Evolutionary conservation across 208 protist species (phyloP).

Genomic region (Trichomonas vaginalis): DNA sequence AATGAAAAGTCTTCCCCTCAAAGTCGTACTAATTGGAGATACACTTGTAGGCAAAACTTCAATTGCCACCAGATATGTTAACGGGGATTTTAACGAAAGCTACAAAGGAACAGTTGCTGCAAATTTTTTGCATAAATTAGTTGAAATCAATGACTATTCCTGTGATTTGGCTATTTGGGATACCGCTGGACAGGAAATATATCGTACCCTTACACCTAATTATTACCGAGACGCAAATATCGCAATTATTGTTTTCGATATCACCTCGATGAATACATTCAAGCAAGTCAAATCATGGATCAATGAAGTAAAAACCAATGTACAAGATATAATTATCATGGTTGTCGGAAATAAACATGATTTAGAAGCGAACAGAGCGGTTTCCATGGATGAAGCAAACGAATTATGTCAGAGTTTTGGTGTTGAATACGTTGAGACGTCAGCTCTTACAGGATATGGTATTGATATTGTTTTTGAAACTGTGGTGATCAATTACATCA

Average conservation of each 20-base stretch:
- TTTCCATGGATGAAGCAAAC: background rate
- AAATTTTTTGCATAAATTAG: background rate
- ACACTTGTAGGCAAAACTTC: background rate
- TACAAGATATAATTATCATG: background rate
- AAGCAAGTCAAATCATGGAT: background rate
- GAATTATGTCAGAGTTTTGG: background rate
- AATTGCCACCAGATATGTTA: background rate
- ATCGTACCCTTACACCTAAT: background rate
- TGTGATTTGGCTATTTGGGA: background rate
- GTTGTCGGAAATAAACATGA: background rate
- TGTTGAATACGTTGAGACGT: background rate
- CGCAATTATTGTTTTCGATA: background rate
- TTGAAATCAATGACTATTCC: background rate
- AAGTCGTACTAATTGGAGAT: background rate
- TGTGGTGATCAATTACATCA: background rate
- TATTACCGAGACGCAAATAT: background rate
- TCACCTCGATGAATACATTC: background rate
- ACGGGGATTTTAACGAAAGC: background rate
- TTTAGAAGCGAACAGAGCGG: background rate
- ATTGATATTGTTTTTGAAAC: background rate
- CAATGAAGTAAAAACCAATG: background rate
- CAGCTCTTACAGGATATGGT: background rate
- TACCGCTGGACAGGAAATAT: background rate
- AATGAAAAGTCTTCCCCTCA: background rate
- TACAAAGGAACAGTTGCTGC: background rate